A percentile compares a stretch with the other conserved stretches of the same genome.
phyloP scores from a whole-genome alignment of 108 stramenopile genomes.

The Aureococcus anophagefferens region DNA sequence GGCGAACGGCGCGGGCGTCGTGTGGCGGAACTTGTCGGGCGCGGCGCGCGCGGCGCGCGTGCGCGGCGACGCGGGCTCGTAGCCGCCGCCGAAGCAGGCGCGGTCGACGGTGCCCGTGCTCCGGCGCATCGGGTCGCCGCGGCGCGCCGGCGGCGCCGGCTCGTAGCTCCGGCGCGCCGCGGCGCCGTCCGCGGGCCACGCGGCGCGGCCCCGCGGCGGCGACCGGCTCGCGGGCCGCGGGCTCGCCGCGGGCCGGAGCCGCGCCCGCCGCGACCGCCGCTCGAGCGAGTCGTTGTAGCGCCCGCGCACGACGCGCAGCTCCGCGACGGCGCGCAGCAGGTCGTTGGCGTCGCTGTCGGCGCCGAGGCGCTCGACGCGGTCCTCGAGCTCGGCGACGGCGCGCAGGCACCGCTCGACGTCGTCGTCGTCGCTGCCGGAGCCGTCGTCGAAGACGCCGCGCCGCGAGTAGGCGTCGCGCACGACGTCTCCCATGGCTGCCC shows the following conservation, averaged over 20 bases:
- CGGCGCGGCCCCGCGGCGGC: no score
- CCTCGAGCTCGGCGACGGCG: neutral
- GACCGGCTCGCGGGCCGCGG: neutral
- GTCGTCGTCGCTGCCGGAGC: no score
- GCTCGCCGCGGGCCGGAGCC: neutral
- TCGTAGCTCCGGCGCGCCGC: no score
- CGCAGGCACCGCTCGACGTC: no score
- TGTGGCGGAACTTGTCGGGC: neutral
- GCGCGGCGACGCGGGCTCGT: no score
- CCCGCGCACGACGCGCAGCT: neutral
- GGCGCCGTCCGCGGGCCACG: no score
- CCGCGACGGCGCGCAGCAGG: neutral
- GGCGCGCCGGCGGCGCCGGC: neutral
- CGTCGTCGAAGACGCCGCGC: no score
- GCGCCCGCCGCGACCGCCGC: neutral
- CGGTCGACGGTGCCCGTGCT: neutral
- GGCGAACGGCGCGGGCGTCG: neutral
- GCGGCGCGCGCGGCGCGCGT: no score
- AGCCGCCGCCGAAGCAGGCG: no score
- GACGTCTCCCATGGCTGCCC: no score
- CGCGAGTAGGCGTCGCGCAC: no score
- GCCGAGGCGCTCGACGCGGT: neutral
- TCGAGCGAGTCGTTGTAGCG: neutral
- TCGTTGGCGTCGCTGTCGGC: neutral
- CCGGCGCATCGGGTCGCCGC: no score